phyloP scores from a whole-genome alignment of 2,329 filamentous ascomycete genomes.

The Albifimbria verrucaria region DNA sequence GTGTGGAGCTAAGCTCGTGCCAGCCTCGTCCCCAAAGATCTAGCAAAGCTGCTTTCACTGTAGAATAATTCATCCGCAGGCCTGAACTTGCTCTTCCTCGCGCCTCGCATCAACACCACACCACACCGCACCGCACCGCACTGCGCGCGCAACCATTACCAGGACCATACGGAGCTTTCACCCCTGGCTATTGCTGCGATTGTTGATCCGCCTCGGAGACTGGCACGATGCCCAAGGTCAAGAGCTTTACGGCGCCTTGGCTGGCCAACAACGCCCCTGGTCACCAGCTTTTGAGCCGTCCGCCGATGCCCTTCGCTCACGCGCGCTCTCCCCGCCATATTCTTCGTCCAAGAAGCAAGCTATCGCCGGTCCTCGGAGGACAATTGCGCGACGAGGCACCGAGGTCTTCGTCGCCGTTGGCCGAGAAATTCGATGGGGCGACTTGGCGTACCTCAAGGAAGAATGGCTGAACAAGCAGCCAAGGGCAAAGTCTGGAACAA shows the following conservation, averaged over 20 bases:
- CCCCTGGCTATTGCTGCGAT: slow-evolving; percentile 3
- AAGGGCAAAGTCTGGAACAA: slow-evolving; percentile 26
- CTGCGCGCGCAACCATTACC: background rate
- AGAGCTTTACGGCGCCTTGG: slow-evolving; percentile 84
- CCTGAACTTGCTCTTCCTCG: too few species aligned
- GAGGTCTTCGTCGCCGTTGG: slow-evolving; percentile 88
- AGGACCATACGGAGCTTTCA: background rate
- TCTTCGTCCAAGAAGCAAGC: slow-evolving; percentile 39
- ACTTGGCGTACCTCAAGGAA: slow-evolving; percentile 76
- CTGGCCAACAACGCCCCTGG: slow-evolving; percentile 75
- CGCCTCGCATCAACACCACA: background rate
- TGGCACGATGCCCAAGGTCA: slow-evolving; percentile 73
- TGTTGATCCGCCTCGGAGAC: background rate
- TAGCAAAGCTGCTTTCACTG: background rate
- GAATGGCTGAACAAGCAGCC: slow-evolving; percentile 30
- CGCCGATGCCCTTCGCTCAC: slow-evolving; percentile 33
- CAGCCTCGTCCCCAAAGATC: background rate
- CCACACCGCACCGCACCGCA: background rate
- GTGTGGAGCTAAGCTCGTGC: background rate
- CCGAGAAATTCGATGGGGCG: slow-evolving; percentile 88
- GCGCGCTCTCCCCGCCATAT: slow-evolving; percentile 36
- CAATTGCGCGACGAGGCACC: slow-evolving; percentile 76
- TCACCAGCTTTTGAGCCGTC: slow-evolving; percentile 65
- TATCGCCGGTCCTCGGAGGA: slow-evolving; percentile 52
- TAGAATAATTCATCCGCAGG: background rate